phyloP scores from a whole-genome alignment of 73 alveolate genomes.

The Uronychia setigera region DNA sequence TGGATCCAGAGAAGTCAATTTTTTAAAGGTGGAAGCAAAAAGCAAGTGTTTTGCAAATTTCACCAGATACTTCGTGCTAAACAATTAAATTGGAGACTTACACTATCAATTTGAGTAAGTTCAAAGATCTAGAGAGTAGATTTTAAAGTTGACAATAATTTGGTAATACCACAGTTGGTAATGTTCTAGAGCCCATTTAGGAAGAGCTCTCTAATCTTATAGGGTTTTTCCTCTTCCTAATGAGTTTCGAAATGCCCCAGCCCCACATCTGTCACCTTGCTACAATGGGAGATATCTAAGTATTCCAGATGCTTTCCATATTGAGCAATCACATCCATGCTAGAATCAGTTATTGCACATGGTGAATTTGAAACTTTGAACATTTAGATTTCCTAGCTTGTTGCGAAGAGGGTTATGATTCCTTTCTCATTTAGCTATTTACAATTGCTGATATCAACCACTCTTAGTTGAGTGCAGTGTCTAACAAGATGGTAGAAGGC shows the following conservation, averaged over 20 bases:
- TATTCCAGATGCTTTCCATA: constrained; percentile 5
- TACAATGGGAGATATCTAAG: constrained; percentile 45
- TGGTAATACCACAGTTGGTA: background rate
- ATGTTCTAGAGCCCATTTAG: background rate
- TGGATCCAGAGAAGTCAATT: constrained; percentile 56
- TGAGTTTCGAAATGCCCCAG: too few species aligned
- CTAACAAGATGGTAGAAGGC: constrained; percentile 20
- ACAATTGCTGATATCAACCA: constrained; percentile 55
- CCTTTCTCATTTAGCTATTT: constrained; percentile 19
- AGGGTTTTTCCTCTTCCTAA: background rate
- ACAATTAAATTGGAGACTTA: too few species aligned
- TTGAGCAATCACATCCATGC: constrained; percentile 12
- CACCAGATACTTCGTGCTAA: constrained; percentile 12
- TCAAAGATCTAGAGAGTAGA: background rate
- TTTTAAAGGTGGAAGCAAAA: constrained; percentile 47
- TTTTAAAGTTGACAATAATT: too few species aligned
- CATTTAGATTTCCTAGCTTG: constrained; percentile 17
- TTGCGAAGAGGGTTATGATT: constrained; percentile 16
- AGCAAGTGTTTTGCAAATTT: constrained; percentile 41
- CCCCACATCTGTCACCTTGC: constrained; percentile 57
- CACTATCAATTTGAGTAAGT: background rate
- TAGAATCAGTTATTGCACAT: constrained; percentile 44
- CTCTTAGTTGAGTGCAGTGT: constrained; percentile 11
- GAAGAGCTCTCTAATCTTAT: background rate
- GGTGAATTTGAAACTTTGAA: constrained; percentile 39